Conservation (phyloP, 2,329 filamentous ascomycete species). For the Verticillium tricorpus region DNA sequence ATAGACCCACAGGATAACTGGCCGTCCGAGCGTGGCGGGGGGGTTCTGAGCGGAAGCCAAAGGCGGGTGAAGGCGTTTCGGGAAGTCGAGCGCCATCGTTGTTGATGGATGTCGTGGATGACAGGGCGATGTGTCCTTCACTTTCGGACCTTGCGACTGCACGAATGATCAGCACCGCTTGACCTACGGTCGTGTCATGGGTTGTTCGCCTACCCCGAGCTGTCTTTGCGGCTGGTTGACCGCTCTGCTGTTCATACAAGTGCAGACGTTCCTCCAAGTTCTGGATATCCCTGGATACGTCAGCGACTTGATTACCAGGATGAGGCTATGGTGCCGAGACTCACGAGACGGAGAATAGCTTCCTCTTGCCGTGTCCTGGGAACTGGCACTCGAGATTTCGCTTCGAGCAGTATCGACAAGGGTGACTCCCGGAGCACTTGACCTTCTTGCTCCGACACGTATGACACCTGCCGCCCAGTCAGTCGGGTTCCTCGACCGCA, state of each 20-base stretch:
- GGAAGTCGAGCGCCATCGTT: not conserved
- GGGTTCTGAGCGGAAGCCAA: not conserved
- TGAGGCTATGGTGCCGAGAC: not conserved
- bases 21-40: not conserved
- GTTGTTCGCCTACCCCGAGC: not conserved
- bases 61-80: not conserved
- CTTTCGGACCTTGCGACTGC: not conserved
- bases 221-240: not conserved
- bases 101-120: not conserved
- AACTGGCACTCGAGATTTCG: not conserved
- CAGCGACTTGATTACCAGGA: not conserved
- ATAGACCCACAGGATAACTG: not conserved
- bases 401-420: slow-evolving; percentile 1
- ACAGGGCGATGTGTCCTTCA: not conserved
- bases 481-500: not conserved
- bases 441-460: slow-evolving; percentile 2
- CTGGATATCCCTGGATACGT: not conserved
- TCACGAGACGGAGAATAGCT: not conserved
- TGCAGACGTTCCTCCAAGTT: not conserved
- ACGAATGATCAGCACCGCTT: not conserved
- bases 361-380: not conserved
- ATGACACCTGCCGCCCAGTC: not conserved
- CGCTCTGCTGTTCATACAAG: not conserved
- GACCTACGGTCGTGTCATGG: not conserved
- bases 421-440: not conserved